Percentiles rank a stretch among this genome's conserved stretches.
Conservation (phyloP, 1,139 yeast species). For the Saccharomyces hybrid region DNA sequence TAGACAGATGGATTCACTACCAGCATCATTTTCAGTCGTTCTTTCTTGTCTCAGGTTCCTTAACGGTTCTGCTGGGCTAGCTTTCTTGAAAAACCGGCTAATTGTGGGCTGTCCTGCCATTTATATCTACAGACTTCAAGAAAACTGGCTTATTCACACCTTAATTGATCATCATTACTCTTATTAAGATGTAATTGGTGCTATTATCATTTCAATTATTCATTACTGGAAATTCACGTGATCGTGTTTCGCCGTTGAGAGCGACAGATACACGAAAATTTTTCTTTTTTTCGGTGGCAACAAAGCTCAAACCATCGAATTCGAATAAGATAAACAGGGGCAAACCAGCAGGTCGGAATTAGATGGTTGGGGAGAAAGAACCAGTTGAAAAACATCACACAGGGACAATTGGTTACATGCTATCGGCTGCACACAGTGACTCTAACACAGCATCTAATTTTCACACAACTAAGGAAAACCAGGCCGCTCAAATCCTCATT, state of each 20-base stretch:
- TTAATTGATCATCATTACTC: background rate
- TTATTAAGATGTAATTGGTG: background rate
- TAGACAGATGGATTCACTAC: background rate
- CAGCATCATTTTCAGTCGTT: conserved; percentile 3
- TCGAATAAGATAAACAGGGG: background rate
- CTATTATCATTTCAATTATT: background rate
- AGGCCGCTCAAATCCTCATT: conserved; percentile 22
- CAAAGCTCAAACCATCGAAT: background rate
- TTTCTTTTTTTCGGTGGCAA: background rate
- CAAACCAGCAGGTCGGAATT: background rate
- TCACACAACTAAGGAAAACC: conserved; percentile 15
- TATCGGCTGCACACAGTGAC: conserved; percentile 10
- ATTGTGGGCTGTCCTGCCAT: conserved; percentile 26
- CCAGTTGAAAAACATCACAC: conserved; percentile 1
- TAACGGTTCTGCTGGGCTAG: conserved; percentile 1
- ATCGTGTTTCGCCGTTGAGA: background rate
- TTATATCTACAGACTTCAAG: background rate
- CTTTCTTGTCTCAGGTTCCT: conserved; percentile 1
- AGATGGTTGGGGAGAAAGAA: background rate
- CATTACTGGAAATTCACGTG: conserved; percentile 1
- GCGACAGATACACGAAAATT: conserved; percentile 1
- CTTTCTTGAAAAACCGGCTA: conserved; percentile 26
- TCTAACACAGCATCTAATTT: conserved; percentile 5
- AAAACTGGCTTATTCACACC: background rate
- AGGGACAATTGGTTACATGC: conserved; percentile 19